phyloP scores from a whole-genome alignment of 441 rosid species.

The Arabidopsis hybrid region DNA sequence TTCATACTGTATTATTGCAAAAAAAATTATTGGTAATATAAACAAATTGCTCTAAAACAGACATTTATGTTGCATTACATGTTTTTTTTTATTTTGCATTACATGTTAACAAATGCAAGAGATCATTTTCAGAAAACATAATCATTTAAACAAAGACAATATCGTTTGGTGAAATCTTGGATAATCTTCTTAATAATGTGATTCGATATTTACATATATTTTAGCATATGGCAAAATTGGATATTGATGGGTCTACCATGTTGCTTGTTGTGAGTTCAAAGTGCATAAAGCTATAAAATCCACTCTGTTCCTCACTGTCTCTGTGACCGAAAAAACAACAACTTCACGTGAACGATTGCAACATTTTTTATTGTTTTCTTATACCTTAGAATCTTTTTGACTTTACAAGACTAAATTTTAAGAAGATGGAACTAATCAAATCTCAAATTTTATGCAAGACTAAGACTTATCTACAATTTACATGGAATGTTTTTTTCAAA shows the following conservation, averaged over 20 bases:
- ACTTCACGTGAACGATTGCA: conserved; percentile 45
- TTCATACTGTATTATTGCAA: too few relatives aligned
- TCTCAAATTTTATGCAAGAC: conserved; percentile 9
- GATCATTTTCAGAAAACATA: background rate
- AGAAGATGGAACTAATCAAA: conserved; percentile 15
- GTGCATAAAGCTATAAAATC: conserved; percentile 45
- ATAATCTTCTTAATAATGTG: conserved; percentile 17
- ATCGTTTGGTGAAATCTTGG: background rate
- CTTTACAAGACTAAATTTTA: conserved; percentile 22
- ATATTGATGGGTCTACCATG: conserved; percentile 47
- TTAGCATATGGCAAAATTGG: conserved; percentile 28
- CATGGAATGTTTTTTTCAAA: conserved; percentile 1
- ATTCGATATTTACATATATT: background rate
- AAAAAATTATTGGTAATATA: background rate
- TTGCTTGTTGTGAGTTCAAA: conserved; percentile 43
- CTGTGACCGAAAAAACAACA: conserved; percentile 34
- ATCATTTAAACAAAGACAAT: conserved; percentile 15
- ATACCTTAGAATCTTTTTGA: background rate
- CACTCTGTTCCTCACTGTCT: conserved; percentile 49
- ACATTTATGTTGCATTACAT: background rate
- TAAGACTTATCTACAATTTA: conserved; percentile 18
- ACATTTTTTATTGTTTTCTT: conserved; percentile 41
- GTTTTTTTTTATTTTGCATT: background rate
- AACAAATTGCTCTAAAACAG: background rate
- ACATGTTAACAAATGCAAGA: background rate